Evolutionary conservation across 108 stramenopile species (phyloP), one percentile per base, ranked within the genome.

Genomic region (Cylindrotheca fusiformis): DNA sequence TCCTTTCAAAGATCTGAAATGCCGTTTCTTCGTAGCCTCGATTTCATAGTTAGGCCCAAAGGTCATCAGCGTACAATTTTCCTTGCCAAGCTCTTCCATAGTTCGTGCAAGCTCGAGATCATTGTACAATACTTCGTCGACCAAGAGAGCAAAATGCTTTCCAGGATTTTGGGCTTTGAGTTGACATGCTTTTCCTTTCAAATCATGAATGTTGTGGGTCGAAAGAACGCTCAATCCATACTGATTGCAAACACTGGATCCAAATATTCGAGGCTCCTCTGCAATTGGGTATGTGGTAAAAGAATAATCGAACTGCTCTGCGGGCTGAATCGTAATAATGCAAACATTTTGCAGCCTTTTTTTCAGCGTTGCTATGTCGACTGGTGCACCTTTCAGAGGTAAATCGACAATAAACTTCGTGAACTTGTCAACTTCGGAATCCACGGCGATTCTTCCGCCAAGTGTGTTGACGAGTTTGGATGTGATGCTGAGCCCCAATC

Each of bases 401-500:
- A 81, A 52, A 32, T 77, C 73, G n/a, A 81, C 80, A 19, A 61
- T 58, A 50, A 82, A 82, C 45, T 67, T 59, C 1, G 82, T 32
- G 64, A 53, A 78, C 24, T 63, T 51, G 24, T 72, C 82, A 20
- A 63, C 30, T 30, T 63, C 69, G 22, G 74, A 76, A 56, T 79
- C 76, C 22, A 83, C 41, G 18, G 60, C 65, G 23, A 83, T 74
- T 4, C 33, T 68, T 18, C 82, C 82, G 29, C 82, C 82, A 21
- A 83, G 55, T 12, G 52, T 48, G 20, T 79, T 41, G 0, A 83
- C 78, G n/a, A 83, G 69, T 21, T 73, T 69, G 24, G 72, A 60
- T 1, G 78, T 78, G 53, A 83, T 79, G 53, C 76, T 77, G 20
- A 83, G 55, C 2, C 82, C 82, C 23, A 83, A 72, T 17, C 77